These are phyloP conservation scores for Crepidotus variabilis DNA, from an alignment of 768 basidiomycete genomes.

Conservation along the genomic window DNA sequence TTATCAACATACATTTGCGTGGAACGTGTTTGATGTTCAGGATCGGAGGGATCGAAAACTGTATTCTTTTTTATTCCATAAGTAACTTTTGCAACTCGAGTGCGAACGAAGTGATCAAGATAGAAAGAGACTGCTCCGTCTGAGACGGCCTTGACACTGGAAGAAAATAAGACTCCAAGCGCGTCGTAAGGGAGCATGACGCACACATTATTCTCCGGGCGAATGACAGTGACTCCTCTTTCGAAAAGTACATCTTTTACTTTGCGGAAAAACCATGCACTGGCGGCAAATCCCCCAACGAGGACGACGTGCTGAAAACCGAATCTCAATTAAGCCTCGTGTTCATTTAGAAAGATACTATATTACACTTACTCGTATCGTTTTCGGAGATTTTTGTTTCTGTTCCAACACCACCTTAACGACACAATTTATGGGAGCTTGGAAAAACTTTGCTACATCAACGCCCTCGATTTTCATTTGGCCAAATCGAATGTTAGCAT, in stretches of 20 bases:
- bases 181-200: neutral
- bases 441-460: conserved; percentile 30
- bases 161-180: neutral
- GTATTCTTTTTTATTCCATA: conserved; percentile 6
- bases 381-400: conserved; percentile 15
- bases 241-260: neutral
- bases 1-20: neutral
- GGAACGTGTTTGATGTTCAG: neutral
- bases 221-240: neutral
- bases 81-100: conserved; percentile 4
- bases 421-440: conserved; percentile 31
- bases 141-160: conserved; percentile 5
- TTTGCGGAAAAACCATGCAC: neutral
- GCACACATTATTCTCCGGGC: conserved; percentile 2
- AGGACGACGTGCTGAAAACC: conserved; percentile 3
- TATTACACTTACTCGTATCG: conserved; percentile 29
- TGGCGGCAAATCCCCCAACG: conserved; percentile 7
- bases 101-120: neutral
- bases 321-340: too few species aligned
- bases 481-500: conserved; percentile 39
- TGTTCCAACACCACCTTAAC: conserved; percentile 24
- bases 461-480: conserved; percentile 36
- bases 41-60: neutral
- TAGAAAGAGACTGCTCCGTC: conserved; percentile 11
- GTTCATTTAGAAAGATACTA: too few species aligned